Evolutionary conservation across 352 stramenopile species (phyloP).

Genomic region (Thalassiosira allenii): DNA sequence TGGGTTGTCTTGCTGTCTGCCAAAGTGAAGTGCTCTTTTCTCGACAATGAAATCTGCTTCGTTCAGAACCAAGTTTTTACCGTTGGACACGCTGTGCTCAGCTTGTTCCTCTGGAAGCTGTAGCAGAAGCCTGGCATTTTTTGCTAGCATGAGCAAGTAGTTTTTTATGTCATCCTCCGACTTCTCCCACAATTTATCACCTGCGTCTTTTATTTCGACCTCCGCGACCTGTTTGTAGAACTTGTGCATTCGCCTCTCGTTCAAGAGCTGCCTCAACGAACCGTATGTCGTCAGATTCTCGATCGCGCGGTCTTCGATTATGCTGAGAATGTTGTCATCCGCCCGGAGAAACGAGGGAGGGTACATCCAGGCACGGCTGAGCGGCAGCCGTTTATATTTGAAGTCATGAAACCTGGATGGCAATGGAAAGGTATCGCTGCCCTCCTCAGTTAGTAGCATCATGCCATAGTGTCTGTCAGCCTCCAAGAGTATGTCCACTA

Average conservation of each 20-base stretch:
- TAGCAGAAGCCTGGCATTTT: conserved; percentile 1
- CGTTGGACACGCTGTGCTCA: no score
- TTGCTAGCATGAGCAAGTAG: conserved; percentile 35
- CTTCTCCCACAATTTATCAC: conserved; percentile 49
- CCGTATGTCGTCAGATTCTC: conserved; percentile 10
- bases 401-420: conserved; percentile 28
- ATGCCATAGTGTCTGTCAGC: conserved; percentile 28
- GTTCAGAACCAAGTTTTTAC: conserved; percentile 21
- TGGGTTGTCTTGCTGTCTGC: conserved; percentile 49
- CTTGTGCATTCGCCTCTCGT: conserved; percentile 14
- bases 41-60: conserved; percentile 59
- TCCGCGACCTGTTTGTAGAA: conserved; percentile 54
- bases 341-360: conserved; percentile 45
- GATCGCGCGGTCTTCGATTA: conserved; percentile 47
- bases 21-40: conserved; percentile 58
- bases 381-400: conserved; percentile 18
- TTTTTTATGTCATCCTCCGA: conserved; percentile 66
- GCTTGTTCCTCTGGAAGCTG: no score
- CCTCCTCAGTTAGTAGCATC: conserved; percentile 26
- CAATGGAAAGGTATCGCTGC: conserved; percentile 25
- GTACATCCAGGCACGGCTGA: conserved; percentile 39
- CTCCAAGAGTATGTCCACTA: conserved; percentile 35
- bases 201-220: conserved; percentile 39
- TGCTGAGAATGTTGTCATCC: conserved; percentile 59
- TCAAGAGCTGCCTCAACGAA: conserved; percentile 35